Conservation (phyloP, 257 asterid species). For the Lantana camara region DNA sequence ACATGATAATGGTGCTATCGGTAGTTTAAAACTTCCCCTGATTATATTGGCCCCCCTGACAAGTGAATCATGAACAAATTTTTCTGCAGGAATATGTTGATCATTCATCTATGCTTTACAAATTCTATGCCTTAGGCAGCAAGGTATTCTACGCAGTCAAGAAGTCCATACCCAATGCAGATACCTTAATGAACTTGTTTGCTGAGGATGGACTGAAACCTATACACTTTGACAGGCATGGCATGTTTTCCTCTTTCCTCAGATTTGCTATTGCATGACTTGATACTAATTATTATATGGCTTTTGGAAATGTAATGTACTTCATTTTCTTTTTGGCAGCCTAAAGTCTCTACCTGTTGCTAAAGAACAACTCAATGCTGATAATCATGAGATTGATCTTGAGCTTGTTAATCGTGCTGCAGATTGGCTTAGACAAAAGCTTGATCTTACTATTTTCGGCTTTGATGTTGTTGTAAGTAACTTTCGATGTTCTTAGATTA, state of each 20-base stretch:
- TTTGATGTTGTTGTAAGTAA: conserved; percentile 91
- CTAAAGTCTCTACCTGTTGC: conserved; percentile 83
- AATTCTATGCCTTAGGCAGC: conserved; percentile 87
- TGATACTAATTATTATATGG: conserved; percentile 21
- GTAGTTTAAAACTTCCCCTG: conserved; percentile 27
- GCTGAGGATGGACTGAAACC: conserved; percentile 61
- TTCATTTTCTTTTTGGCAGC: conserved; percentile 46
- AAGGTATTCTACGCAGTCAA: conserved; percentile 75
- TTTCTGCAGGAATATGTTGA: conserved; percentile 88
- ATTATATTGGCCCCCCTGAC: conserved; percentile 19
- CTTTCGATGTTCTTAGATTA: not conserved
- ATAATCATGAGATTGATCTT: conserved; percentile 59
- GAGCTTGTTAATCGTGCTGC: conserved; percentile 81
- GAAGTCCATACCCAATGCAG: conserved; percentile 88
- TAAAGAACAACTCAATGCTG: conserved; percentile 44
- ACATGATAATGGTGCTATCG: not conserved
- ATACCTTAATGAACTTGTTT: conserved; percentile 57
- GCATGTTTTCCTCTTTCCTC: conserved; percentile 19
- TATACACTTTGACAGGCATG: conserved; percentile 85
- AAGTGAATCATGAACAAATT: conserved; percentile 21
- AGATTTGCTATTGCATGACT: not conserved
- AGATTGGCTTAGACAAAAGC: conserved; percentile 68
- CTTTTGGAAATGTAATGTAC: conserved; percentile 17
- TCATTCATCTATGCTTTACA: conserved; percentile 84
- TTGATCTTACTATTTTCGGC: conserved; percentile 86